phyloP scores from a whole-genome alignment of 1,284 basidiomycete species.

The Prillingera fragicola region DNA sequence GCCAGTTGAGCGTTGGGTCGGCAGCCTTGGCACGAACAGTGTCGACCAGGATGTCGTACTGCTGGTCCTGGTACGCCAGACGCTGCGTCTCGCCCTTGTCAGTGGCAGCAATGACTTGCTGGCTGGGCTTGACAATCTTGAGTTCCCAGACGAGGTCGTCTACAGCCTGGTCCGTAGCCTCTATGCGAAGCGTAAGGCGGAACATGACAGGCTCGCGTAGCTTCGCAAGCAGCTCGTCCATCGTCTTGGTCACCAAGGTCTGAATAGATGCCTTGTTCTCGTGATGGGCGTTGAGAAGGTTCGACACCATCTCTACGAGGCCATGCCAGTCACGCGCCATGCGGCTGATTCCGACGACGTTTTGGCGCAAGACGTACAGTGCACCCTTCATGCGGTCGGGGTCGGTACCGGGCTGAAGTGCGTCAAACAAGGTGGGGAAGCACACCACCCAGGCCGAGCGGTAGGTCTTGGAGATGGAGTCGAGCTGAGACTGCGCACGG shows the following conservation, averaged over 20 bases:
- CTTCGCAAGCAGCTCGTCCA: slow-evolving; percentile 55
- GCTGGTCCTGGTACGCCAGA: slow-evolving; percentile 40
- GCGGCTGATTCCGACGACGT: slow-evolving; percentile 32
- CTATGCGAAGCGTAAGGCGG: slow-evolving; percentile 24
- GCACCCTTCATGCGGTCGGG: slow-evolving; percentile 96
- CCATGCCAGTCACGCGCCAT: slow-evolving; percentile 59
- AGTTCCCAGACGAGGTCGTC: slow-evolving; percentile 26
- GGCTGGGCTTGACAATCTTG: slow-evolving; percentile 19
- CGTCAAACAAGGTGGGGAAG: slow-evolving; percentile 66
- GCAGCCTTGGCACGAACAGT: slow-evolving; percentile 64
- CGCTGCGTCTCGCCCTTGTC: slow-evolving; percentile 34
- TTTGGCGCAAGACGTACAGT: slow-evolving; percentile 65
- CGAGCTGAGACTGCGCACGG: slow-evolving; percentile 35
- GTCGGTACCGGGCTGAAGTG: slow-evolving; percentile 69
- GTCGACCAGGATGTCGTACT: slow-evolving; percentile 48
- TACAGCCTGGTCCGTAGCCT: slow-evolving; percentile 28
- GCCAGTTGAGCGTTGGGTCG: slow-evolving; percentile 63
- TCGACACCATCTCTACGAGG: slow-evolving; percentile 60
- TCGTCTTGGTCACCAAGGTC: slow-evolving; percentile 68
- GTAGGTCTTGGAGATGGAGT: slow-evolving; percentile 58
- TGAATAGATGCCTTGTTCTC: slow-evolving; percentile 95
- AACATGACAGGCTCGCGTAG: slow-evolving; percentile 40
- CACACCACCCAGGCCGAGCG: slow-evolving; percentile 71
- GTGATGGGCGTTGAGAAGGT: slow-evolving; percentile 77
- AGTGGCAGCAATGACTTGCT: slow-evolving; percentile 36